Evolutionary conservation across 176 grass and related monocot genomes (phyloP).

Genomic region (Olyra latifolia): DNA sequence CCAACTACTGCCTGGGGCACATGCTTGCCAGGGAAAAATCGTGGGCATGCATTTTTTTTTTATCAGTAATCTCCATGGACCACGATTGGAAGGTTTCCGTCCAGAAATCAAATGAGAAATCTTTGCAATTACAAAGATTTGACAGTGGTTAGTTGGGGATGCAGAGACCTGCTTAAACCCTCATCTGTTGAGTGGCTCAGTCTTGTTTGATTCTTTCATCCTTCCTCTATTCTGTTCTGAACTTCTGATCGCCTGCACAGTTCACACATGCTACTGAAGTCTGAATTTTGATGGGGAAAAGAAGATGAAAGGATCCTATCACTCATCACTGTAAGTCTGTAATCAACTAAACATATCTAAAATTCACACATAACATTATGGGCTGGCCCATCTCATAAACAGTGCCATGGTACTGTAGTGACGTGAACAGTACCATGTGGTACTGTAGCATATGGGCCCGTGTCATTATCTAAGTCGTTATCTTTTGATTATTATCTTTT

Average conservation of each 20-base stretch:
- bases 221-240: background rate
- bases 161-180: background rate
- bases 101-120: constrained; percentile 22
- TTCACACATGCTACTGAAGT: background rate
- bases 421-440: too few relatives aligned
- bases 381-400: too few relatives aligned
- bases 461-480: too few relatives aligned
- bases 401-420: too few relatives aligned
- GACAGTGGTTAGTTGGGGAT: background rate
- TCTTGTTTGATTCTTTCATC: background rate
- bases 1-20: constrained; percentile 25
- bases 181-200: background rate
- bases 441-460: too few relatives aligned
- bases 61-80: constrained; percentile 16
- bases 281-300: background rate
- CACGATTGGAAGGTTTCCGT: background rate
- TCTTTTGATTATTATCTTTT: too few relatives aligned
- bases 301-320: background rate
- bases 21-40: constrained; percentile 29
- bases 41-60: background rate
- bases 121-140: background rate
- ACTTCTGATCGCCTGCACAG: background rate
- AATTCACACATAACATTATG: too few relatives aligned
- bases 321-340: background rate
- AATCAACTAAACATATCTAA: background rate